phyloP scores from a whole-genome alignment of 305 asterid genomes.

The Withania somnifera region DNA sequence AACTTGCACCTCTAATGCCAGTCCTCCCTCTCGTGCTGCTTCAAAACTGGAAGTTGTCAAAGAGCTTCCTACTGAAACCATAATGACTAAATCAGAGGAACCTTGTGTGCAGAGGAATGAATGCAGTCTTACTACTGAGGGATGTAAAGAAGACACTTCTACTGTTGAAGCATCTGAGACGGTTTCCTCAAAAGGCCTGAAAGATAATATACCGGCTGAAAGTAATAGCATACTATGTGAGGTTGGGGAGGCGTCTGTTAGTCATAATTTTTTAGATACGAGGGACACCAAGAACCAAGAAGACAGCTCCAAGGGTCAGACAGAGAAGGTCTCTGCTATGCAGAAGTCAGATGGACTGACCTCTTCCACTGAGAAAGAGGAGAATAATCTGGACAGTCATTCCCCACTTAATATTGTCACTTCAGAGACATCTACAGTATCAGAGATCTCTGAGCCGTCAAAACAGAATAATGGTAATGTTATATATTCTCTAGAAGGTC shows the following conservation, averaged over 20 bases:
- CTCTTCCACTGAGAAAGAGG: slow-evolving; percentile 20
- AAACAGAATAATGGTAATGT: slow-evolving; percentile 17
- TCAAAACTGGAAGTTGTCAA: slow-evolving; percentile 25
- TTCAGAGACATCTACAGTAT: slow-evolving; percentile 15
- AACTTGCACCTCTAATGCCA: slow-evolving; percentile 16
- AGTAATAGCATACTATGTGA: slow-evolving; percentile 12
- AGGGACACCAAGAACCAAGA: slow-evolving; percentile 1
- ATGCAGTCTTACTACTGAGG: slow-evolving; percentile 24
- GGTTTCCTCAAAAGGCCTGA: slow-evolving; percentile 16
- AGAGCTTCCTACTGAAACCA: slow-evolving; percentile 32
- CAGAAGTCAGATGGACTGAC: slow-evolving; percentile 21
- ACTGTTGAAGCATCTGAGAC: slow-evolving; percentile 24
- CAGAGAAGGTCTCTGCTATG: slow-evolving; percentile 15
- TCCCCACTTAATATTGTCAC: background rate
- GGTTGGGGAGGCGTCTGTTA: slow-evolving; percentile 20
- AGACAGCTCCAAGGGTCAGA: slow-evolving; percentile 12
- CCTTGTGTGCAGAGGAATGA: slow-evolving; percentile 18
- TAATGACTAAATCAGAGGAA: slow-evolving; percentile 12
- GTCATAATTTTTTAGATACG: slow-evolving; percentile 6
- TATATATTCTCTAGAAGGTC: slow-evolving; percentile 16
- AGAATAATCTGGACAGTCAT: slow-evolving; percentile 18
- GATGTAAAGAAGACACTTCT: slow-evolving; percentile 22
- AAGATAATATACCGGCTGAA: slow-evolving; percentile 23
- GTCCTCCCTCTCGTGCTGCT: slow-evolving; percentile 18
- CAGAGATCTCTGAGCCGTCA: slow-evolving; percentile 10